Percentiles rank a stretch among this genome's conserved stretches.
These are phyloP conservation scores for Urtica urens DNA, from an alignment of 306 rosid species.

Conservation along the genomic window DNA sequence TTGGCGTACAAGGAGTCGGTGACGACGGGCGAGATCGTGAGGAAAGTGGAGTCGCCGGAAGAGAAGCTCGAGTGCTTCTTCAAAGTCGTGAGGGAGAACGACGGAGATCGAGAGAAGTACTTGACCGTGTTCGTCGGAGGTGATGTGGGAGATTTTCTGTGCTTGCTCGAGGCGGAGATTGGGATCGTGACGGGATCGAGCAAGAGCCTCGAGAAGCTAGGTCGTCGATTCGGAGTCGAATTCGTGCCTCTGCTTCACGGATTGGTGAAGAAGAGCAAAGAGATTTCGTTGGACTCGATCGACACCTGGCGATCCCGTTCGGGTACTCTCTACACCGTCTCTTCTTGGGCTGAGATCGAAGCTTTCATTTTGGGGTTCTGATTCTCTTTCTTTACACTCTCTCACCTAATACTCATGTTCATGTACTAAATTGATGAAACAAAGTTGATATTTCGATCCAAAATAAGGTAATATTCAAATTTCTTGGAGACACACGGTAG, in stretches of 20 bases:
- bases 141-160: conserved; percentile 21
- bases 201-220: conserved; percentile 9
- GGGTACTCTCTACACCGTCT: conserved; percentile 19
- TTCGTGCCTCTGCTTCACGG: conserved; percentile 16
- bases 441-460: too few relatives aligned
- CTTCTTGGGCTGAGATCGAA: conserved; percentile 21
- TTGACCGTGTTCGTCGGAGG: conserved; percentile 20
- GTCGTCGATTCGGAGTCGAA: conserved; percentile 13
- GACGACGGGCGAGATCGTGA: conserved; percentile 15
- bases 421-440: neutral
- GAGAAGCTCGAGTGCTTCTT: conserved; percentile 8
- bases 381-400: neutral
- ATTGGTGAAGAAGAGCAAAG: conserved; percentile 15
- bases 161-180: conserved; percentile 22
- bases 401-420: too few relatives aligned
- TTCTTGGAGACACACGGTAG: too few relatives aligned
- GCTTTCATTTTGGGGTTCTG: conserved; percentile 20
- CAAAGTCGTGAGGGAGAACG: neutral
- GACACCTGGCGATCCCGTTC: conserved; percentile 12
- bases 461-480: too few relatives aligned
- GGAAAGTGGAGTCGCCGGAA: conserved; percentile 16
- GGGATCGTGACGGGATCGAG: conserved; percentile 20
- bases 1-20: conserved; percentile 13
- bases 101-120: neutral
- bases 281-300: neutral